Conservation (phyloP, 129 eudicot species). For the Gnaphalium uliginosum region DNA sequence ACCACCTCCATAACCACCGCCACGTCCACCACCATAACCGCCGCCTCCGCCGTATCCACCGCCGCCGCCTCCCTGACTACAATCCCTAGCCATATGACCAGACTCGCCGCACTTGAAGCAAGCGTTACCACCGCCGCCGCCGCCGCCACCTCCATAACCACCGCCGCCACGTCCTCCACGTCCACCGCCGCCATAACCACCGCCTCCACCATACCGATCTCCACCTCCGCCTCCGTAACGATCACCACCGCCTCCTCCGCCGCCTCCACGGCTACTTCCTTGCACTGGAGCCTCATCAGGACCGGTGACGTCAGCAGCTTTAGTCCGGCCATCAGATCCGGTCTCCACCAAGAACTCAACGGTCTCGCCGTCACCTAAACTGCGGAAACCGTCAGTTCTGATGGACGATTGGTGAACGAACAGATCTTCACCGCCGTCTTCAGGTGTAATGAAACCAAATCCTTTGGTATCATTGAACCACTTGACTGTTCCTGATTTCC, state of each 20-base stretch:
- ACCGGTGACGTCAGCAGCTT: conserved; percentile 57
- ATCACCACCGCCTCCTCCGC: conserved; percentile 30
- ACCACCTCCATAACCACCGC: conserved; percentile 35
- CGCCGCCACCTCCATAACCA: conserved; percentile 21
- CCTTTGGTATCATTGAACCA: conserved; percentile 45
- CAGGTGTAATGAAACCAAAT: conserved; percentile 46
- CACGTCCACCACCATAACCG: conserved; percentile 46
- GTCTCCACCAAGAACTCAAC: conserved; percentile 63
- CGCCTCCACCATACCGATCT: conserved; percentile 26
- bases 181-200: conserved; percentile 21
- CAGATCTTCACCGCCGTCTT: conserved; percentile 72
- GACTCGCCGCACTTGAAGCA: conserved; percentile 38
- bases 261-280: conserved; percentile 36
- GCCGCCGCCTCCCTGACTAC: conserved; percentile 43
- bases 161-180: conserved; percentile 35
- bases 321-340: conserved; percentile 65
- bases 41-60: conserved; percentile 40
- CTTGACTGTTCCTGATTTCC: conserved; percentile 41
- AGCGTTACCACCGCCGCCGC: conserved; percentile 32
- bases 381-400: conserved; percentile 71
- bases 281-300: conserved; percentile 32
- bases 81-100: conserved; percentile 46
- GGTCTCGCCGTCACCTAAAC: conserved; percentile 70
- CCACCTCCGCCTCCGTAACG: conserved; percentile 20
- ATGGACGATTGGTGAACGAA: conserved; percentile 85